phyloP scores from a whole-genome alignment of 1,139 yeast species.

The Blastobotrys niveus region DNA sequence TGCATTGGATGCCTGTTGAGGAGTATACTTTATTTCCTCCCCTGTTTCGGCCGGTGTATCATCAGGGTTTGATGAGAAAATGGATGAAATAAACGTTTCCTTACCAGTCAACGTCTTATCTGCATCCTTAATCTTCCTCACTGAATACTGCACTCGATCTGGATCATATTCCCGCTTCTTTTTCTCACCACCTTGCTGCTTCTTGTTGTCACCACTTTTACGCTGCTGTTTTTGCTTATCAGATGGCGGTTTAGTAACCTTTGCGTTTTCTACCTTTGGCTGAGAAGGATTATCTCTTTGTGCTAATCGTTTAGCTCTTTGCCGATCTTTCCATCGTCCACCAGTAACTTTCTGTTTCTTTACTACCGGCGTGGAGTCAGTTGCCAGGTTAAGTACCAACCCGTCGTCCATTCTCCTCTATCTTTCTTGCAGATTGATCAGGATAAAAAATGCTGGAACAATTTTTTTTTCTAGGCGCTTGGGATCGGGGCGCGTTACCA shows the following conservation, averaged over 20 bases:
- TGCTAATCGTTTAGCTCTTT: conserved; percentile 41
- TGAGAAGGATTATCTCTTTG: conserved; percentile 24
- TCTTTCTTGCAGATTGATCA: not conserved
- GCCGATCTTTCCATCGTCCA: conserved; percentile 76
- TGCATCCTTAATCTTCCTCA: conserved; percentile 8
- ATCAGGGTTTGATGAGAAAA: conserved; percentile 64
- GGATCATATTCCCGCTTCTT: not conserved
- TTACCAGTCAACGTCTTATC: conserved; percentile 19
- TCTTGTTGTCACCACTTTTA: conserved; percentile 1
- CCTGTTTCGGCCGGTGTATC: conserved; percentile 18
- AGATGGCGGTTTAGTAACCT: not conserved
- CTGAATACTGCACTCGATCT: conserved; percentile 3
- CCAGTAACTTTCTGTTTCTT: conserved; percentile 42
- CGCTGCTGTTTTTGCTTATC: not conserved
- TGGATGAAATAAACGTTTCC: conserved; percentile 70
- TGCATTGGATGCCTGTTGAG: conserved; percentile 70
- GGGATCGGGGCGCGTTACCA: too few species aligned
- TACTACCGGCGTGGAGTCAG: conserved; percentile 27
- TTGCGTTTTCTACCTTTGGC: not conserved
- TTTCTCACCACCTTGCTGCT: conserved; percentile 4
- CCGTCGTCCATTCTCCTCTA: conserved; percentile 45
- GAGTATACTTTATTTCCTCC: conserved; percentile 29
- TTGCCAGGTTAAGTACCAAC: conserved; percentile 58
- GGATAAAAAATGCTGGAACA: too few species aligned
- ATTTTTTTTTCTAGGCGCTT: too few species aligned